Evolutionary conservation across 176 grass and related monocot species (phyloP).

Genomic region (Oryza meyeriana): DNA sequence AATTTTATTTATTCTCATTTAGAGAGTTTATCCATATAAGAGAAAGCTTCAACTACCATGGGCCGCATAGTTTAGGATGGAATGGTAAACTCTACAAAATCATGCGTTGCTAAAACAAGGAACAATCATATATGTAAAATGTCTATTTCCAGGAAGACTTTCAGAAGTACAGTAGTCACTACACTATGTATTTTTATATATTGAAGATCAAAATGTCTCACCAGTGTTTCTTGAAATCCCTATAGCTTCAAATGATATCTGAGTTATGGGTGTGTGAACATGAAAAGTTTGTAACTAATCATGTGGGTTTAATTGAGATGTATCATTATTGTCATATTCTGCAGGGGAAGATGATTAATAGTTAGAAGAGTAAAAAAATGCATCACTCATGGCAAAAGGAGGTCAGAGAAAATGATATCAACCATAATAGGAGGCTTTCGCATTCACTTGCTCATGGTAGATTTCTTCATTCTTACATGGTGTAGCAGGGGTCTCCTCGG

Average conservation of each 20-base stretch:
- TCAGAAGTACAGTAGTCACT: slow-evolving; percentile 17
- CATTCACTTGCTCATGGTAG: slow-evolving; percentile 32
- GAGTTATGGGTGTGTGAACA: slow-evolving; percentile 54
- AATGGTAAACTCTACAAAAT: neutral
- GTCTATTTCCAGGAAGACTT: slow-evolving; percentile 22
- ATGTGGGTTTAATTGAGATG: slow-evolving; percentile 31
- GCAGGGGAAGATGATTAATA: neutral
- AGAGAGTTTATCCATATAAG: slow-evolving; percentile 6
- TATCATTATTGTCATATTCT: slow-evolving; percentile 41
- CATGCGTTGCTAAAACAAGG: neutral
- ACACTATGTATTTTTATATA: neutral
- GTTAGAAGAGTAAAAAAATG: slow-evolving; percentile 33
- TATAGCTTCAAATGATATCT: slow-evolving; percentile 42
- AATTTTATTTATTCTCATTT: neutral
- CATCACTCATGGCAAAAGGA: slow-evolving; percentile 5
- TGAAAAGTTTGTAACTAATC: slow-evolving; percentile 21
- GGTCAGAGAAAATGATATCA: slow-evolving; percentile 28
- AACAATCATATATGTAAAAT: neutral
- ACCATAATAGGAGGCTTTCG: slow-evolving; percentile 49
- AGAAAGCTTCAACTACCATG: neutral
- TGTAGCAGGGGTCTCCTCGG: slow-evolving; percentile 34
- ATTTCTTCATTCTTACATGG: slow-evolving; percentile 33
- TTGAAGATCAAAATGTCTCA: slow-evolving; percentile 37
- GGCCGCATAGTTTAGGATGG: neutral
- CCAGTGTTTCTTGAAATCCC: slow-evolving; percentile 61